Percentiles rank a stretch among this genome's conserved stretches.
phyloP scores from a whole-genome alignment of 768 basidiomycete species.

The Leucosporidium yakuticum region DNA sequence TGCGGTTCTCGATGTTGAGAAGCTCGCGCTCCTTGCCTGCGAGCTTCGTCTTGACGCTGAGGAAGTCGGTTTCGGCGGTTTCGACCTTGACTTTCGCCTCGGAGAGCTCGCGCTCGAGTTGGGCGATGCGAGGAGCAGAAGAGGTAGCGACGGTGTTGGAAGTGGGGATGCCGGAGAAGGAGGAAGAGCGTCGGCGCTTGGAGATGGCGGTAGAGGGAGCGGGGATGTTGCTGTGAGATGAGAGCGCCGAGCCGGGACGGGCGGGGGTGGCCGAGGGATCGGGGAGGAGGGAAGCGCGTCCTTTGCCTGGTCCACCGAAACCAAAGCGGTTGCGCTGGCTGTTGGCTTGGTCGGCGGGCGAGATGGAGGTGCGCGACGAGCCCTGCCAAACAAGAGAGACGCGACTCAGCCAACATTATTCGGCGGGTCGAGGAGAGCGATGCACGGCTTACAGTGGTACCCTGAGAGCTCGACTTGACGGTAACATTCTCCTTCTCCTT shows the following conservation, averaged over 20 bases:
- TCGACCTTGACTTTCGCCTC: too few relatives aligned
- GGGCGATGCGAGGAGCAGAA: too few relatives aligned
- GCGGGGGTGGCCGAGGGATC: conserved; percentile 1
- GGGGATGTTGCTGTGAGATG: conserved; percentile 1
- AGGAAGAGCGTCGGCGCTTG: background rate
- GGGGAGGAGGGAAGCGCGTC: background rate
- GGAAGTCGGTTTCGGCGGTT: too few relatives aligned
- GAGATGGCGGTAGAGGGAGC: background rate
- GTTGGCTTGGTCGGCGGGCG: background rate
- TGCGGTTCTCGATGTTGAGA: background rate
- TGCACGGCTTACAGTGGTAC: too few relatives aligned
- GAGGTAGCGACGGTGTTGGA: too few relatives aligned
- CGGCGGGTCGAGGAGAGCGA: too few relatives aligned
- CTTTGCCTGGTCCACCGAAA: background rate
- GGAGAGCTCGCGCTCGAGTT: too few relatives aligned
- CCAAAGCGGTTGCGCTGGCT: conserved; percentile 13
- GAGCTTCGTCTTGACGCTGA: too few relatives aligned
- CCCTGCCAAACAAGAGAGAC: background rate
- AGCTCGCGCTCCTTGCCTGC: too few relatives aligned
- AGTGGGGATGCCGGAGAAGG: background rate
- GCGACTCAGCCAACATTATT: too few relatives aligned
- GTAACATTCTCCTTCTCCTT: conserved; percentile 12
- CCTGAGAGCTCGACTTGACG: too few relatives aligned
- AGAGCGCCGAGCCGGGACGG: conserved; percentile 19
- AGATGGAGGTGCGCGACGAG: conserved; percentile 10